A percentile compares a stretch with the other conserved stretches of the same genome.
phyloP scores from a whole-genome alignment of 108 stramenopile genomes.

The Thalassiosira profunda region DNA sequence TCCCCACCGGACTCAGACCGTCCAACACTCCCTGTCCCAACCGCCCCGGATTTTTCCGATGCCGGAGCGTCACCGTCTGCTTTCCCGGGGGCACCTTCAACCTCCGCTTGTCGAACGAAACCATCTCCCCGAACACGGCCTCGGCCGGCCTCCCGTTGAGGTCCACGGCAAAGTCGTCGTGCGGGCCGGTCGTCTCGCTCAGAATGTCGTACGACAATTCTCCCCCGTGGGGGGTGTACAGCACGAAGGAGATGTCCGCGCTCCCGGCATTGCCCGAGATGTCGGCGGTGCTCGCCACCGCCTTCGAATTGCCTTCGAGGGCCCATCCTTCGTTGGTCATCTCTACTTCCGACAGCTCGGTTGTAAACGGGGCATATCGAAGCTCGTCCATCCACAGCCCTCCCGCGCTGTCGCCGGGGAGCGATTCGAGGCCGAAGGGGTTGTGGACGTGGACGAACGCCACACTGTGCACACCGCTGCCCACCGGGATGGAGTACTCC shows the following conservation, averaged over 20 bases:
- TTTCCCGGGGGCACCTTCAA: conserved; percentile 34
- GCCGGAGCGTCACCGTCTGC: conserved; percentile 22
- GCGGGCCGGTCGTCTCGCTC: conserved; percentile 33
- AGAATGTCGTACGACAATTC: conserved; percentile 24
- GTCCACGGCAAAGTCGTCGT: conserved; percentile 43
- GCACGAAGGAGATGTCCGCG: conserved; percentile 25
- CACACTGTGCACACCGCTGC: conserved; percentile 13
- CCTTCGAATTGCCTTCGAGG: conserved; percentile 2
- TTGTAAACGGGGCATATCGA: conserved; percentile 19
- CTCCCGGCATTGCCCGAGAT: neutral
- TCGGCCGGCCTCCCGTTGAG: conserved; percentile 11
- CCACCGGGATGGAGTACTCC: neutral
- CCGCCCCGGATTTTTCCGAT: conserved; percentile 47
- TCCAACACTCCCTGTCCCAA: conserved; percentile 13
- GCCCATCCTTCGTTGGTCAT: conserved; percentile 1
- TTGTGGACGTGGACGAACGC: conserved; percentile 34
- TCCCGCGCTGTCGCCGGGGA: conserved; percentile 4
- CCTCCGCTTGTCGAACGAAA: conserved; percentile 3
- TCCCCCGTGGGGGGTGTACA: conserved; percentile 25
- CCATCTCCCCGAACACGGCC: conserved; percentile 31
- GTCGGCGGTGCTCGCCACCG: conserved; percentile 4
- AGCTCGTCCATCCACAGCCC: conserved; percentile 39
- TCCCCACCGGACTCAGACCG: conserved; percentile 13
- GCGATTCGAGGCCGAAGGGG: conserved; percentile 25
- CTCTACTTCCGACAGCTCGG: neutral